These are phyloP conservation scores for Didymosphaeria variabile DNA, from an alignment of 2,329 filamentous ascomycete genomes.

Conservation along the genomic window DNA sequence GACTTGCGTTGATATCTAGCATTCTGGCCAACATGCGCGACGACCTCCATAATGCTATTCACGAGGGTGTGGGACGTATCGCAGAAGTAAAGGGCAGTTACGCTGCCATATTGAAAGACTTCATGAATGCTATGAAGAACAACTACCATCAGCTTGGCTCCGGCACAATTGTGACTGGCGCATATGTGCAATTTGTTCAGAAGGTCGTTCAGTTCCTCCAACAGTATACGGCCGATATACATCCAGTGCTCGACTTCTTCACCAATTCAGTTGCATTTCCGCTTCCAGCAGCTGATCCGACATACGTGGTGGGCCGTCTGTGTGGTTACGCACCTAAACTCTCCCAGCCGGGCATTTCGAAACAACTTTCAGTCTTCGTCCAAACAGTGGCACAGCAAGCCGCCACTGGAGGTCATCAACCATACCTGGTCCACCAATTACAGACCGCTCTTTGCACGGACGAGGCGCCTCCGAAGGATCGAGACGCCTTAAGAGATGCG, in stretches of 20 bases:
- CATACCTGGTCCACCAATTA: slow-evolving; percentile 64
- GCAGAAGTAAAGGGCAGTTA: slow-evolving; percentile 57
- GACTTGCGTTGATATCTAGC: slow-evolving; percentile 64
- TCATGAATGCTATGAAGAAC: slow-evolving; percentile 69
- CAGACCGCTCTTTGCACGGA: slow-evolving; percentile 58
- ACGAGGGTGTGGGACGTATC: slow-evolving; percentile 40
- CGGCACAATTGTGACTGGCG: slow-evolving; percentile 54
- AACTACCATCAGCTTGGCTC: slow-evolving; percentile 66
- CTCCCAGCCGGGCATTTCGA: slow-evolving; percentile 57
- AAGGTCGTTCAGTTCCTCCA: slow-evolving; percentile 67
- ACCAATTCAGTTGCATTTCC: slow-evolving; percentile 68
- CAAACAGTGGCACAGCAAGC: slow-evolving; percentile 68
- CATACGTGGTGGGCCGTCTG: slow-evolving; percentile 68
- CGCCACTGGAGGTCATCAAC: slow-evolving; percentile 65
- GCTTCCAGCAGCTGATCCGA: slow-evolving; percentile 66
- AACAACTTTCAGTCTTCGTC: slow-evolving; percentile 66
- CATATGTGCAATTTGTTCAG: slow-evolving; percentile 71
- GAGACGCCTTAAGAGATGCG: slow-evolving; percentile 60
- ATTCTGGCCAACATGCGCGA: slow-evolving; percentile 68
- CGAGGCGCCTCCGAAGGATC: slow-evolving; percentile 52
- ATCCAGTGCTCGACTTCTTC: slow-evolving; percentile 66
- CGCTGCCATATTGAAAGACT: slow-evolving; percentile 59
- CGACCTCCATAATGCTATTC: slow-evolving; percentile 50
- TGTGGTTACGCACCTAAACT: slow-evolving; percentile 67
- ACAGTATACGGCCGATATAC: slow-evolving; percentile 67